phyloP scores from a whole-genome alignment of 2,329 filamentous ascomycete genomes.

The Pseudogymnoascus sp. region DNA sequence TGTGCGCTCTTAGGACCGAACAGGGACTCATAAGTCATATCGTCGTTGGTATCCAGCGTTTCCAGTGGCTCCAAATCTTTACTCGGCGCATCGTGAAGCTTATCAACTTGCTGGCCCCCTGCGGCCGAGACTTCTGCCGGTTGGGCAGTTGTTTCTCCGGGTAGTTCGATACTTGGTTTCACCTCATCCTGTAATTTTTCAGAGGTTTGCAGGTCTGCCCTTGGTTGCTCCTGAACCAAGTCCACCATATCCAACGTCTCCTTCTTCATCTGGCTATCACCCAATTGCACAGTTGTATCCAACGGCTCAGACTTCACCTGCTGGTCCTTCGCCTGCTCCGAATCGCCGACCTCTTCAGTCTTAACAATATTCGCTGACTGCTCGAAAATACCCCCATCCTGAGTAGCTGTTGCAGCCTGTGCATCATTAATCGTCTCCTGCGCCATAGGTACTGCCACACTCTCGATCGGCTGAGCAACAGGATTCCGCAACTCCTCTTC shows the following conservation, averaged over 20 bases:
- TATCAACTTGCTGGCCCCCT: background rate
- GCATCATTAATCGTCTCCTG: background rate
- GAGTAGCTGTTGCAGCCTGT: background rate
- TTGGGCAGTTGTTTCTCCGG: background rate
- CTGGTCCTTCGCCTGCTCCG: background rate
- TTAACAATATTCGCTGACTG: background rate
- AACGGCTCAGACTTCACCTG: background rate
- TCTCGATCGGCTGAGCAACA: background rate
- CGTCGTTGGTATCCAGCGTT: conserved; percentile 16
- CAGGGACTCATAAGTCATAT: conserved; percentile 24
- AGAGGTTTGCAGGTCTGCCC: background rate
- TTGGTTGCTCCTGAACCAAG: background rate
- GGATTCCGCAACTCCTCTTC: conserved; percentile 25
- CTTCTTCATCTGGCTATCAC: background rate
- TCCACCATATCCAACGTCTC: background rate
- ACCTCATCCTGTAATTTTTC: background rate
- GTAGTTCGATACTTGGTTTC: background rate
- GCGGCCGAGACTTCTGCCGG: background rate
- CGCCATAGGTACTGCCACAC: background rate
- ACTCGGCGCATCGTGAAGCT: background rate
- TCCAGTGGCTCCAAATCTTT: conserved; percentile 11
- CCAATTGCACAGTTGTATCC: background rate
- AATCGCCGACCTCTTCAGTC: background rate
- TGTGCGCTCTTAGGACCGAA: conserved; percentile 20
- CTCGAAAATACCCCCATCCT: background rate